Percentiles rank a stretch among this genome's conserved stretches.
Conservation (phyloP, 2,329 filamentous ascomycete species). For the Aspergillus tanneri region DNA sequence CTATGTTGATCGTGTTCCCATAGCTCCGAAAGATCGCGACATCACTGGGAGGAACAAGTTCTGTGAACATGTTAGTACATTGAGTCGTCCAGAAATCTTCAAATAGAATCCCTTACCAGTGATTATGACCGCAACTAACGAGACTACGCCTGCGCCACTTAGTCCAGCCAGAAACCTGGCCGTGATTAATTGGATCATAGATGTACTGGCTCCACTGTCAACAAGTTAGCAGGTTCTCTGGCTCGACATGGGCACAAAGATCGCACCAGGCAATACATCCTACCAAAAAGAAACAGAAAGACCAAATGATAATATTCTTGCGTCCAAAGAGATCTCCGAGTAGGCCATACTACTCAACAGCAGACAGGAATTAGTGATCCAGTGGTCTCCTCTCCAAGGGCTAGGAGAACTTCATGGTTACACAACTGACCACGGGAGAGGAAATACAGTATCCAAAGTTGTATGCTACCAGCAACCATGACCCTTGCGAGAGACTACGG, state of each 20-base stretch:
- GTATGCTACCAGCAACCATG: conserved; percentile 48
- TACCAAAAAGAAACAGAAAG: conserved; percentile 33
- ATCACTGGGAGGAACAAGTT: conserved; percentile 45
- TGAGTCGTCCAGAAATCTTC: neutral
- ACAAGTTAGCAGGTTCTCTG: neutral
- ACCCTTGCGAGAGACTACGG: conserved; percentile 40
- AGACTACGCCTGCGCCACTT: conserved; percentile 41
- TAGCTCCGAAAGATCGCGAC: conserved; percentile 47
- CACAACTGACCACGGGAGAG: conserved; percentile 37
- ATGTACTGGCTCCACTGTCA: conserved; percentile 11
- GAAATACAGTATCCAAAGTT: conserved; percentile 44
- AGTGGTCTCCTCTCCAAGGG: neutral
- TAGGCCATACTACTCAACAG: conserved; percentile 43
- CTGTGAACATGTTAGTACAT: conserved; percentile 19
- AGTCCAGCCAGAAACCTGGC: conserved; percentile 37
- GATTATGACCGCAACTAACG: conserved; percentile 43
- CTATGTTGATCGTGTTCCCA: conserved; percentile 46
- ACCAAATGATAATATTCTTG: conserved; percentile 39
- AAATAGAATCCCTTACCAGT: conserved; percentile 18
- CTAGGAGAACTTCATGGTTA: no score
- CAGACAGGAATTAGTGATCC: neutral
- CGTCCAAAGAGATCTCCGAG: conserved; percentile 49
- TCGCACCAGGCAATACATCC: conserved; percentile 26
- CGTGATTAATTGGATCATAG: conserved; percentile 31
- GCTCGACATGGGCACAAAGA: neutral